phyloP scores from a whole-genome alignment of 495 filamentous ascomycete species.

The Umbilicaria muhlenbergii region DNA sequence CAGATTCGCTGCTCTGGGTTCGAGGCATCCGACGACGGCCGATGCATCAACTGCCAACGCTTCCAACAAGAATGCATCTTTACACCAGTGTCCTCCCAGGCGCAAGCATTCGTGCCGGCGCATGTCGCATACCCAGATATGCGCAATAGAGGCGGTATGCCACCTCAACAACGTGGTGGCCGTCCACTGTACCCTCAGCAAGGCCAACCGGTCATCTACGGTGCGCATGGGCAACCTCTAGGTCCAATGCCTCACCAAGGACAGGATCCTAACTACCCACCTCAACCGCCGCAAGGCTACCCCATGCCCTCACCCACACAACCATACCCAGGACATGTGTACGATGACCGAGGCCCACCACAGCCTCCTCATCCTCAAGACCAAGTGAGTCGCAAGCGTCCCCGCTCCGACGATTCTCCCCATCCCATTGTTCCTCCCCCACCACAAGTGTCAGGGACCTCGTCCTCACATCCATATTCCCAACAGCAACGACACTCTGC shows the following conservation, averaged over 20 bases:
- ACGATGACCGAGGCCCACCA: slow-evolving; percentile 18
- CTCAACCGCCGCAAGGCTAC: slow-evolving; percentile 30
- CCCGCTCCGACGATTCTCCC: slow-evolving; percentile 14
- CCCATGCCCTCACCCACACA: slow-evolving; percentile 21
- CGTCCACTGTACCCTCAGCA: slow-evolving; percentile 22
- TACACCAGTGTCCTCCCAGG: slow-evolving; percentile 68
- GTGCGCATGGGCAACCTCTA: slow-evolving; percentile 61
- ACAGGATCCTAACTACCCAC: slow-evolving; percentile 31
- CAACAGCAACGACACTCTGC: slow-evolving; percentile 24
- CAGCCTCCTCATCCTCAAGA: slow-evolving; percentile 21
- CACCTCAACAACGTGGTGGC: slow-evolving; percentile 23
- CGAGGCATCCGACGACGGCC: slow-evolving; percentile 58
- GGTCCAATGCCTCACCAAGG: slow-evolving; percentile 33
- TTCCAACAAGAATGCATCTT: slow-evolving; percentile 81
- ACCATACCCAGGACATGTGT: slow-evolving; percentile 15
- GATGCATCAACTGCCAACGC: slow-evolving; percentile 64
- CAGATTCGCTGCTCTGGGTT: slow-evolving; percentile 80
- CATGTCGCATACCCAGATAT: slow-evolving; percentile 54
- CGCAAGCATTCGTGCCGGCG: slow-evolving; percentile 71
- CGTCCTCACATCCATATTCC: slow-evolving; percentile 14
- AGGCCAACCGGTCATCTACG: slow-evolving; percentile 38
- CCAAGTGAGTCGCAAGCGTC: slow-evolving; percentile 30
- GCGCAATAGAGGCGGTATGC: slow-evolving; percentile 28
- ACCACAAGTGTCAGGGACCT: slow-evolving; percentile 6
- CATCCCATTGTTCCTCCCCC: slow-evolving; percentile 13